Base-by-base conservation (phyloP, 768 basidiomycete species). In the Tubosaeta sp. region DNA sequence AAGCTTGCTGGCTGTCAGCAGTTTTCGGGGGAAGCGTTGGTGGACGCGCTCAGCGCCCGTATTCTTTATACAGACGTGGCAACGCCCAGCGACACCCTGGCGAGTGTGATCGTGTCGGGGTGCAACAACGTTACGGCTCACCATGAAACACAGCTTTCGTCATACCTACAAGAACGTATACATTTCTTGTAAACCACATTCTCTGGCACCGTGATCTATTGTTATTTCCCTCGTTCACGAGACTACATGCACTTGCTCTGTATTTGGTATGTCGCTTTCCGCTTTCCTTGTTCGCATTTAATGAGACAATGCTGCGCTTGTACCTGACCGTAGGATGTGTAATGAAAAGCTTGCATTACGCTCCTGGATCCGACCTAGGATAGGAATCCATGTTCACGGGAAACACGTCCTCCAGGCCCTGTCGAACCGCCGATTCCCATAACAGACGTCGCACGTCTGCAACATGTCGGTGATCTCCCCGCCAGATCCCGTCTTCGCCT, bases 1-100 rank as follows among this genome's bases (percentile, higher is more conserved):
- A 76, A 74, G 51, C 63, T 89, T 54, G 73, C 74, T 51, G 82
- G 81, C 51, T 89, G 87, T 61, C 83, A 85, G 54, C 72, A 81
- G 55, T 65, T 90, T 48, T 74, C 76, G 1, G 88, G 87, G 6
- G 72, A 74, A 16, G 80, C 78, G 0, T 63, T 89, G 42, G 77
- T 86, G 14, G 73, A 74, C 12, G 75, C 78, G 6, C 59, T 90
- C 50, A 57, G 70, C 27, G 67, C 72, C 43, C 81, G 87, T 6
- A 76, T 77, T 7, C 56, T 50, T 12, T 75, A 66, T 46, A 72
- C 74, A 2, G 74, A 76, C 54, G 46, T 22, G 12, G 49, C 55
- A 14, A 64, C 65, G 1, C 67, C 69, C 11, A 53, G 60, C 29
- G 59, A 69, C 37, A 71, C 67, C 12, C 55, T 69, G 34, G 8